Conservation (phyloP, 495 filamentous ascomycete genomes). For the Penicillium ucsense region DNA sequence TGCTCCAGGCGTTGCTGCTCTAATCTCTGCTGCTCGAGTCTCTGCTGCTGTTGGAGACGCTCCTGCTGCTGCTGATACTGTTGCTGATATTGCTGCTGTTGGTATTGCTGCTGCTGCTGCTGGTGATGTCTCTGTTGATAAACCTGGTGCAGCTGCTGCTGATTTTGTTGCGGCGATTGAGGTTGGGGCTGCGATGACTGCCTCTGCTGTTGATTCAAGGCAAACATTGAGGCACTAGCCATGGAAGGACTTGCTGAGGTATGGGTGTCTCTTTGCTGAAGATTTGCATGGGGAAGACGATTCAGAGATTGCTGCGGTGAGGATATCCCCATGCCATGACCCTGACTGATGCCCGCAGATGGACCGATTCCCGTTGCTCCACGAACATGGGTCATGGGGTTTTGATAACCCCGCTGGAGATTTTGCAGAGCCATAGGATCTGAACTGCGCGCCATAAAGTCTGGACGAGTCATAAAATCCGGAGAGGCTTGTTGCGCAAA, state of each 20-base stretch:
- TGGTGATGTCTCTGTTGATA: conserved; percentile 21
- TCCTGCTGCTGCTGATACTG: conserved; percentile 15
- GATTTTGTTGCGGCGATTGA: conserved; percentile 23
- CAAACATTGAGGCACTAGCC: conserved; percentile 20
- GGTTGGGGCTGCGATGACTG: conserved; percentile 21
- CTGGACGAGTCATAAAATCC: conserved; percentile 22
- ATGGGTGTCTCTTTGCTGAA: conserved; percentile 26
- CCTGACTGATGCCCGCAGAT: conserved; percentile 20
- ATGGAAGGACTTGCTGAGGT: conserved; percentile 17
- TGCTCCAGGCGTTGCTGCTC: conserved; percentile 9
- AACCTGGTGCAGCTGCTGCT: conserved; percentile 19
- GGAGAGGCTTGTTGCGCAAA: conserved; percentile 26
- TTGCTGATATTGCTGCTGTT: conserved; percentile 8
- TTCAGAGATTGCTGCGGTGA: conserved; percentile 33
- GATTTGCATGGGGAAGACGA: conserved; percentile 18
- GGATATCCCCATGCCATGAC: conserved; percentile 21
- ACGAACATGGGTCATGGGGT: conserved; percentile 26
- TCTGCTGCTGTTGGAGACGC: conserved; percentile 11
- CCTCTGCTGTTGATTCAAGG: conserved; percentile 21
- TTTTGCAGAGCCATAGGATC: conserved; percentile 27
- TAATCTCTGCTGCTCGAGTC: background rate
- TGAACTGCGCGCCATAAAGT: conserved; percentile 23
- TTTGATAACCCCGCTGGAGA: conserved; percentile 23
- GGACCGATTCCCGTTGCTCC: conserved; percentile 21
- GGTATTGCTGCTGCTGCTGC: conserved; percentile 13